Base-by-base conservation (phyloP, 1,284 basidiomycete species). In the Macrocystidia cucumis region DNA sequence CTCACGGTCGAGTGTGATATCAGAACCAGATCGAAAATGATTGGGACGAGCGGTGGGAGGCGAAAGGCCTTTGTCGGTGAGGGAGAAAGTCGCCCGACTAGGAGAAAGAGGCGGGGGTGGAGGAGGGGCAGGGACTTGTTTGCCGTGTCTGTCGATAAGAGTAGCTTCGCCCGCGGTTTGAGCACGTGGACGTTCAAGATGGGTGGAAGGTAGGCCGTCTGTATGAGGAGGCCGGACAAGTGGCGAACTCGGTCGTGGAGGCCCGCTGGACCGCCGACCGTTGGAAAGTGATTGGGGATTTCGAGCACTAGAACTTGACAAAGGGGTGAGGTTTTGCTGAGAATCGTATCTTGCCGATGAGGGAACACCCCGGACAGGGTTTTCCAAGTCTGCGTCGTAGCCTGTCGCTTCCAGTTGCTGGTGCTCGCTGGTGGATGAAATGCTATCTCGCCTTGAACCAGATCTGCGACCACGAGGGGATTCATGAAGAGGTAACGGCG, bases 371-470 rank as follows among this genome's bases (percentile, higher is more conserved):
- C 61, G 60, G 33, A 73, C 77, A 32, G 59, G 60, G 50, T 72
- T 70, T 35, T 83, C 78, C 35, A 75, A 55, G 48, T 84, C 81
- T 17, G 79, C 78, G 36, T 86, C 83, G 50, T 87, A 84, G 17
- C 79, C 81, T 18, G 67, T 59, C 3, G 58, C 55, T 37, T 80
- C 78, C 5, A 63, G 54, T 8, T 57, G 63, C 20, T 66, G 58
- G 19, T 72, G 72, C 47, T 84, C 80, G 49, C 76, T 78, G 7
- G 70, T 55, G 14, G 83, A 82, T 11, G 85, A 86, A 34, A 78
- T 56, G 46, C 82, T 86, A 42, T 69, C 76, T 39, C 74, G 73
- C 37, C 76, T 68, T 34, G 82, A 78, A 35, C 69, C 58, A 14
- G 69, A 63, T 29, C 62, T 63, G n/a, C 62, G 60, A n/a, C n/a